Base-by-base conservation (phyloP, 495 filamentous ascomycete species). In the Parathielavia appendiculata region DNA sequence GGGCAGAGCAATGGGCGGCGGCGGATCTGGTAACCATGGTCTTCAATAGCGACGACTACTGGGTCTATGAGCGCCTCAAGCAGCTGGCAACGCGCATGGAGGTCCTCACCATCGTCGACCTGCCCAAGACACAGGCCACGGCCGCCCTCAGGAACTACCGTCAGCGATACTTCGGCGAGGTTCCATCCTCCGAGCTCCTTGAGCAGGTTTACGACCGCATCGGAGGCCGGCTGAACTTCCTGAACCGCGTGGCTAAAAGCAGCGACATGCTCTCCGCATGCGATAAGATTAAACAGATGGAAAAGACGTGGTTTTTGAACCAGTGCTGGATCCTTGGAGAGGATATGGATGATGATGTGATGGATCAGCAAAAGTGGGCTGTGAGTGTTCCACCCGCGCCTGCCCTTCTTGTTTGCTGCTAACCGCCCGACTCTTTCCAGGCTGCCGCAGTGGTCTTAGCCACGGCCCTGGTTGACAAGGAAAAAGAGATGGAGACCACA, bases 301-400 rank as follows among this genome's bases (percentile, higher is more conserved):
- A 98, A 70, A 93, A 90, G 72, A 90, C 84, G 1, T 98, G 93
- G 93, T 88, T 97, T 66, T 69, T 97, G 45, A 97, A 95, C 73
- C 85, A 95, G 62, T 96, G 91, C 71, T 91, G 92, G 83, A 95
- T 97, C 59, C 82, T 98, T 11, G 93, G 93, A 16, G 75, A 70
- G 43, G 89, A 90, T 60, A 97, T 97, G 92, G 93, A 98, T 63
- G 93, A 98, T 74, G 93, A 98, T 72, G 93, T 97, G 40, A 97
- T 98, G 93, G 91, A 97, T 66, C 87, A 97, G 73, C 93, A 97
- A 63, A 98, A 98, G 69, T 93, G 87, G 74, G 87, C 92, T 34
- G 86, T 90, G 72, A 71, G 85, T 77, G 43, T 19, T 16, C 50
- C 36, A 17, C 38, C 32, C 5, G 50, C 36, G 40, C 36, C 34